A percentile compares a stretch with the other conserved stretches of the same genome.
phyloP scores from a whole-genome alignment of 208 protist species.

The Trypanosoma boissoni region DNA sequence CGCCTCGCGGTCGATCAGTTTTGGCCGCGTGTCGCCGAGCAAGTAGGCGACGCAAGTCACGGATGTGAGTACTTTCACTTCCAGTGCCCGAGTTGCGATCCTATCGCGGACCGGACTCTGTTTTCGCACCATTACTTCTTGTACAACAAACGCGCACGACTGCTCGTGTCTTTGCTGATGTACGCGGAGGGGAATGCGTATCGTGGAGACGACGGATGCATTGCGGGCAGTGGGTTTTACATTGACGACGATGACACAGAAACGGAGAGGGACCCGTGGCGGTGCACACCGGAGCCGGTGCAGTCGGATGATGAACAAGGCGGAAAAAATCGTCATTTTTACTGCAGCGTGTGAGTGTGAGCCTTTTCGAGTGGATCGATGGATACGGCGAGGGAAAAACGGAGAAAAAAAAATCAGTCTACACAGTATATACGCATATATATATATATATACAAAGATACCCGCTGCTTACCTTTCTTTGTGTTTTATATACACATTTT shows the following conservation, averaged over 20 bases:
- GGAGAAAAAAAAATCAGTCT: neutral
- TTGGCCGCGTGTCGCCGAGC: slow-evolving; percentile 48
- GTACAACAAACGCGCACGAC: slow-evolving; percentile 57
- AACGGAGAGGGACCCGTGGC: slow-evolving; percentile 4
- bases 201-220: slow-evolving; percentile 49
- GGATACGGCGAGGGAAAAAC: neutral
- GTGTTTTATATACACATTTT: neutral
- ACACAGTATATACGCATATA: neutral
- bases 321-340: slow-evolving; percentile 62
- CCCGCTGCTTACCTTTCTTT: slow-evolving; percentile 10
- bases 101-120: slow-evolving; percentile 41
- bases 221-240: slow-evolving; percentile 20
- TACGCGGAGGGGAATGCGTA: slow-evolving; percentile 70
- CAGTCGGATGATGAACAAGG: slow-evolving; percentile 36
- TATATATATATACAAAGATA: no score
- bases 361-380: no score
- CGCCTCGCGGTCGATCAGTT: slow-evolving; percentile 51
- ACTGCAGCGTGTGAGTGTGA: slow-evolving; percentile 16
- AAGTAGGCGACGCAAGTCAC: slow-evolving; percentile 37
- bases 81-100: slow-evolving; percentile 61
- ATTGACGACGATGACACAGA: slow-evolving; percentile 17
- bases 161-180: slow-evolving; percentile 56
- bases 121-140: slow-evolving; percentile 70
- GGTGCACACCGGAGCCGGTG: slow-evolving; percentile 21
- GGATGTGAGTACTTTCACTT: slow-evolving; percentile 79